Percentiles rank a stretch among this genome's conserved stretches.
Evolutionary conservation across 2,329 filamentous ascomycete genomes (phyloP).

Genomic region (Colletotrichum sp.): DNA sequence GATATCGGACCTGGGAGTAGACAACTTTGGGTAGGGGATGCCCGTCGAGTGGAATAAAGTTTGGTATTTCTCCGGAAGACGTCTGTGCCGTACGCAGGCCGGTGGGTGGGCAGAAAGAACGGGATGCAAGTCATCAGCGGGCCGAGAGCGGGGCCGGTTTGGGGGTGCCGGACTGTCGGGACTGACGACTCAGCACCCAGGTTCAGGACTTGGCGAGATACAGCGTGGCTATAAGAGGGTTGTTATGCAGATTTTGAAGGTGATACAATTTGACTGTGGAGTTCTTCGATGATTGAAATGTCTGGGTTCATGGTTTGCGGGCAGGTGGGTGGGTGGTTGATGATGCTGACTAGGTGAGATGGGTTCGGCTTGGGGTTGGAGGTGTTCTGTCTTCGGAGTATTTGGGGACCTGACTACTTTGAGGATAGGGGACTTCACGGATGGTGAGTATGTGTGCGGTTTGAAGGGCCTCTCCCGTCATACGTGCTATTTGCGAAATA

Average conservation of each 20-base stretch:
- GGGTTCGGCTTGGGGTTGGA: neutral
- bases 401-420: neutral
- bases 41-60: neutral
- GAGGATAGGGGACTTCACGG: fast-evolving
- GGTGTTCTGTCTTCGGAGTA: neutral
- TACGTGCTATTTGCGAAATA: neutral
- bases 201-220: neutral
- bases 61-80: neutral
- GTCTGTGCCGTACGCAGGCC: neutral
- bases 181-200: neutral
- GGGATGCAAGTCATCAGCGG: neutral
- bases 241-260: neutral
- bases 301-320: no score
- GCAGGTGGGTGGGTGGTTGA: no score
- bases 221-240: neutral
- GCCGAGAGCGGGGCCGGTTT: neutral
- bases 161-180: neutral
- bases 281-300: neutral
- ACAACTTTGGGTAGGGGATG: neutral
- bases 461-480: neutral
- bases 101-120: neutral
- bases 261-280: neutral
- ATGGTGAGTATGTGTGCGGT: neutral
- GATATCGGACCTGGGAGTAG: neutral
- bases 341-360: no score